phyloP scores from a whole-genome alignment of 129 eudicot genomes.

The Lactuca sativa region DNA sequence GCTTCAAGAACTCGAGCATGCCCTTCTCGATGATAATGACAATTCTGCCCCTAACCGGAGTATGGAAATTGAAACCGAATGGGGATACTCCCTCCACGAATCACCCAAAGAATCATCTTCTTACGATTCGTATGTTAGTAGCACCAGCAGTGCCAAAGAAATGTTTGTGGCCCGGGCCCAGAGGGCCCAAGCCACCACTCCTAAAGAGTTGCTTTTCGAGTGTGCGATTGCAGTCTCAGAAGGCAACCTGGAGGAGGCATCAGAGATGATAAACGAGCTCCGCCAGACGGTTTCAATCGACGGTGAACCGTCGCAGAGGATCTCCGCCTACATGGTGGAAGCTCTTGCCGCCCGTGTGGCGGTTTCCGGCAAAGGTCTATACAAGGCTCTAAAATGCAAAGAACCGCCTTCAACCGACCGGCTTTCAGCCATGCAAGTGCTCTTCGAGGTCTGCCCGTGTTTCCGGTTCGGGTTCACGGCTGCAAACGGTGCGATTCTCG shows the following conservation, averaged over 20 bases:
- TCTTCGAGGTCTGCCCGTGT: constrained; percentile 94
- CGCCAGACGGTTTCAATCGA: constrained; percentile 76
- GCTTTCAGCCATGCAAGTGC: constrained; percentile 94
- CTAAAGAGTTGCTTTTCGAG: constrained; percentile 67
- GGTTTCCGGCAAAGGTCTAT: constrained; percentile 81
- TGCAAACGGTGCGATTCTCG: constrained; percentile 87
- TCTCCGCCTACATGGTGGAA: constrained; percentile 94
- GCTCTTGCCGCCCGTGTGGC: constrained; percentile 93
- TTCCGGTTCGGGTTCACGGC: constrained; percentile 93
- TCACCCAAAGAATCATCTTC: constrained; percentile 78
- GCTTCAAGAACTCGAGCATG: constrained; percentile 88
- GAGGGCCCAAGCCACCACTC: constrained; percentile 27
- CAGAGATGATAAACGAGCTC: constrained; percentile 57
- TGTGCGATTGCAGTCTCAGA: constrained; percentile 72
- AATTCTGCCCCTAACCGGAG: constrained; percentile 29
- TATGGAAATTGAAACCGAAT: constrained; percentile 59
- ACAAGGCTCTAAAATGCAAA: constrained; percentile 86
- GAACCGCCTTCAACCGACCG: constrained; percentile 75
- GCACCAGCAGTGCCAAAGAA: constrained; percentile 52
- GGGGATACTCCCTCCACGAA: constrained; percentile 43
- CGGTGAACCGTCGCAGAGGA: constrained; percentile 88
- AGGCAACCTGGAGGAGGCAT: constrained; percentile 60
- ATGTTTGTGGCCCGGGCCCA: constrained; percentile 23
- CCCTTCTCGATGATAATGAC: constrained; percentile 63
- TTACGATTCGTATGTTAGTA: constrained; percentile 55